A percentile compares a stretch with the other conserved stretches of the same genome.
These are phyloP conservation scores for Penicillium antarcticum DNA, from an alignment of 495 filamentous ascomycete genomes.

Conservation along the genomic window DNA sequence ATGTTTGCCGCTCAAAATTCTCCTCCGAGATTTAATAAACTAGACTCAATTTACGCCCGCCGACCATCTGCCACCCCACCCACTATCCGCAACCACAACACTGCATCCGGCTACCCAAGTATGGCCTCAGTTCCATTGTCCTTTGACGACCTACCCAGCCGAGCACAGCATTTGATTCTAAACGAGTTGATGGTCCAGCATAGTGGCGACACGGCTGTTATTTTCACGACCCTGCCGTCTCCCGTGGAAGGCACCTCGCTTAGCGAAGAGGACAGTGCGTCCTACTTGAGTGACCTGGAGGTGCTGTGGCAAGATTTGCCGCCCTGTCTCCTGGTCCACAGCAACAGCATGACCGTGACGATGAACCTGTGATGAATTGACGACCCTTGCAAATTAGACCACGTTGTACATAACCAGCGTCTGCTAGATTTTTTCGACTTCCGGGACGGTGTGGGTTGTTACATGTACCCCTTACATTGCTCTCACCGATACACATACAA, in stretches of 20 bases:
- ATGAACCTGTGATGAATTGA: slow-evolving; percentile 61
- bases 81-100: slow-evolving; percentile 8
- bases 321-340: slow-evolving; percentile 75
- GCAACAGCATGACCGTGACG: slow-evolving; percentile 88
- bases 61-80: slow-evolving; percentile 24
- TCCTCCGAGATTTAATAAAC: slow-evolving; percentile 27
- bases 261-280: slow-evolving; percentile 64
- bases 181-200: slow-evolving; percentile 77
- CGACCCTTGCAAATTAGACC: slow-evolving; percentile 6
- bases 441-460: background rate
- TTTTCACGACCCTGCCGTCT: slow-evolving; percentile 80
- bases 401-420: slow-evolving; percentile 4
- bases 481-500: no score
- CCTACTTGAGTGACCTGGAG: slow-evolving; percentile 74
- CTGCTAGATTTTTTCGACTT: background rate
- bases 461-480: no score
- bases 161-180: slow-evolving; percentile 79
- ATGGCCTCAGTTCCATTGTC: slow-evolving; percentile 62
- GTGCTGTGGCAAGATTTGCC: slow-evolving; percentile 66
- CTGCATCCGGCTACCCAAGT: slow-evolving; percentile 47
- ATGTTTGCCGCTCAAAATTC: slow-evolving; percentile 65
- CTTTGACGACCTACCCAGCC: slow-evolving; percentile 81
- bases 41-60: slow-evolving; percentile 55
- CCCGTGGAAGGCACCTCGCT: slow-evolving; percentile 70
- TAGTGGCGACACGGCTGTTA: slow-evolving; percentile 69